Conservation (phyloP, 2,329 filamentous ascomycete species). For the Colletotrichum horii region DNA sequence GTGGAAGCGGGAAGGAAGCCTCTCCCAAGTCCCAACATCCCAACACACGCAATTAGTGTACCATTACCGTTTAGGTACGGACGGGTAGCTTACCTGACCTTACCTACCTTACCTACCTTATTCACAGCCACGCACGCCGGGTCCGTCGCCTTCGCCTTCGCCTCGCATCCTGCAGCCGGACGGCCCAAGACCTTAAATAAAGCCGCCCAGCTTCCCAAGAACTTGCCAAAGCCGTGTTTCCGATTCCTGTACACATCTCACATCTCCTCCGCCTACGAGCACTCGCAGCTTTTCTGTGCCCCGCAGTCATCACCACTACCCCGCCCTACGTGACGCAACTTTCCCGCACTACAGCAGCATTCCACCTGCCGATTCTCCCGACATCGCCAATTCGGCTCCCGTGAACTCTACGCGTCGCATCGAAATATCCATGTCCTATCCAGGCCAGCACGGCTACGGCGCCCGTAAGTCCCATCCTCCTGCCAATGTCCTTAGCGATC, state of each 20-base stretch:
- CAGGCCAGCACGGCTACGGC: slow-evolving; percentile 38
- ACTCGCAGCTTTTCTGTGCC: neutral
- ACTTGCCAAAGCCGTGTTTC: neutral
- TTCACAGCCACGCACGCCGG: neutral
- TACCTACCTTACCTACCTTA: neutral
- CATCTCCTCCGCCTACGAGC: neutral
- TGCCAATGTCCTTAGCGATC: neutral
- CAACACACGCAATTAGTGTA: neutral
- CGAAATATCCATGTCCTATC: slow-evolving; percentile 35
- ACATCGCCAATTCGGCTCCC: neutral
- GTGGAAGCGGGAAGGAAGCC: neutral
- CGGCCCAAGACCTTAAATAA: neutral
- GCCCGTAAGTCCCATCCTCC: slow-evolving; percentile 29
- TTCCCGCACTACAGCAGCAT: neutral
- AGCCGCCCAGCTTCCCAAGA: neutral
- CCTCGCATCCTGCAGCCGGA: neutral
- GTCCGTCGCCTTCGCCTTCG: neutral
- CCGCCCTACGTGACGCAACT: slow-evolving; percentile 12
- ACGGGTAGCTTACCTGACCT: neutral
- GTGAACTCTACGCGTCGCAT: slow-evolving; percentile 8
- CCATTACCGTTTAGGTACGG: neutral
- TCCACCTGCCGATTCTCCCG: neutral
- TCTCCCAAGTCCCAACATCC: neutral
- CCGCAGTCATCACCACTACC: slow-evolving; percentile 2
- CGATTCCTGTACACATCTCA: neutral